Base-by-base conservation (phyloP, 2,329 filamentous ascomycete genomes). In the Pseudogymnoascus sp. region DNA sequence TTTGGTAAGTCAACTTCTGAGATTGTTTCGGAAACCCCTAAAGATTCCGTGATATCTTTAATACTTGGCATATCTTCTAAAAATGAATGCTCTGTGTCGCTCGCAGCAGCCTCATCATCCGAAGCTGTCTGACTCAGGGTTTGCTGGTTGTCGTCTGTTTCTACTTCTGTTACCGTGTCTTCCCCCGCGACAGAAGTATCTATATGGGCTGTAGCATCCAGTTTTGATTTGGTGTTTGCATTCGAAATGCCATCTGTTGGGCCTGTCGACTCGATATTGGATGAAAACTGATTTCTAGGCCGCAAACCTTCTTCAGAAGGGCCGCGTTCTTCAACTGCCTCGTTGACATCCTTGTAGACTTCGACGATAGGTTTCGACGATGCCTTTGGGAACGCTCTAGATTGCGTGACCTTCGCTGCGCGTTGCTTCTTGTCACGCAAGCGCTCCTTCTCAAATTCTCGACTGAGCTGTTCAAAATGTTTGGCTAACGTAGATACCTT, bases 281-380 rank as follows among this genome's bases (percentile, higher is more conserved):
- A 43, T 43, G 58, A 60, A 31, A 12, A 18, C 14, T n/a, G 35
- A 60, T 40, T 55, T 68, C 71, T 67, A 18, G 58, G 52, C 63
- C 70, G 64, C 40, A 68, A 52, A 33, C 88, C 86, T 61, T 91
- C 88, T 45, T 88, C 84, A 0, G 81, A 83, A 14, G 84, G 83
- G 12, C 86, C 86, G 59, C 85, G 84, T 71, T 96, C 92, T 68
- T 92, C 89, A 9, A 97, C 93, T 18, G 96, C 95, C 74, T 97
- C 92, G 63, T 93, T 88, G 4, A 96, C 91, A 73, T 96, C 91
- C 68, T 90, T 89, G 73, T 97, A 99, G 7, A 99, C 92, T 74
- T 97, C 91, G 14, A 99, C 93, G 64, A 96, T 93, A 5, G 95
- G 93, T 70, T 93, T 95, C n/a, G 93, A 96, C 16, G 91, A 93